Percentiles rank a stretch among this genome's conserved stretches.
Evolutionary conservation across 225 moss, liverwort and hornwort species (phyloP).

Genomic region (Asterella californica): DNA sequence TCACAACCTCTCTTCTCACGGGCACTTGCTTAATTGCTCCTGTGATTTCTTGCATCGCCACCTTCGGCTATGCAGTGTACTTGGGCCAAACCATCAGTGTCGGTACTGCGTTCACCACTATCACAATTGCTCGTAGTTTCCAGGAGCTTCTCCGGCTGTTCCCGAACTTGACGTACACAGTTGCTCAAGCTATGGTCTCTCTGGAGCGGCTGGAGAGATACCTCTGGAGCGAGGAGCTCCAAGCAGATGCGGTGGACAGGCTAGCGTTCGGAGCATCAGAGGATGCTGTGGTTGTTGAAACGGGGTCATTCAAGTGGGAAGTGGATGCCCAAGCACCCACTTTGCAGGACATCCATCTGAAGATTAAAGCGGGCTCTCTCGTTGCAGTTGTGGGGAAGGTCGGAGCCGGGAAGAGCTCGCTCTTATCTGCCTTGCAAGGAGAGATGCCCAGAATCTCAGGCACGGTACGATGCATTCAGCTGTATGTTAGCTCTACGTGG

Average conservation of each 20-base stretch:
- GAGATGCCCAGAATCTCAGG: conserved; percentile 54
- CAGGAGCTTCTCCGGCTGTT: conserved; percentile 28
- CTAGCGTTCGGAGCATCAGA: conserved; percentile 18
- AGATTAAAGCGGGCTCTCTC: conserved; percentile 30
- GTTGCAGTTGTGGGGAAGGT: conserved; percentile 54
- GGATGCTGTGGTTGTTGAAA: conserved; percentile 31
- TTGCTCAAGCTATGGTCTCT: neutral
- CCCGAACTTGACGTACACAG: neutral
- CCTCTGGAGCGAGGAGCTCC: conserved; percentile 36
- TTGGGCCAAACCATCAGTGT: conserved; percentile 13
- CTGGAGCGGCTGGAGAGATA: conserved; percentile 19
- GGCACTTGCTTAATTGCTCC: conserved; percentile 44
- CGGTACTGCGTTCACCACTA: conserved; percentile 27
- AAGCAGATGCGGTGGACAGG: conserved; percentile 39
- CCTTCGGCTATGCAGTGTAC: conserved; percentile 18
- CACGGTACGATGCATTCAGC: conserved; percentile 33
- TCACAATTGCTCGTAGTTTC: conserved; percentile 19
- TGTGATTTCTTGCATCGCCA: conserved; percentile 50
- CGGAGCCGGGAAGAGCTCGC: conserved; percentile 53
- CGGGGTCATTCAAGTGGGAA: conserved; percentile 70
- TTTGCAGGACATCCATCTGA: conserved; percentile 40
- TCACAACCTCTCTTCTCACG: neutral
- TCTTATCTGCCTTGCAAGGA: conserved; percentile 47
- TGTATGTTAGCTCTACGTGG: neutral
- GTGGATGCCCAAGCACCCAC: conserved; percentile 37